Evolutionary conservation across 495 filamentous ascomycete genomes (phyloP).

Genomic region (Trichoderma reesei): DNA sequence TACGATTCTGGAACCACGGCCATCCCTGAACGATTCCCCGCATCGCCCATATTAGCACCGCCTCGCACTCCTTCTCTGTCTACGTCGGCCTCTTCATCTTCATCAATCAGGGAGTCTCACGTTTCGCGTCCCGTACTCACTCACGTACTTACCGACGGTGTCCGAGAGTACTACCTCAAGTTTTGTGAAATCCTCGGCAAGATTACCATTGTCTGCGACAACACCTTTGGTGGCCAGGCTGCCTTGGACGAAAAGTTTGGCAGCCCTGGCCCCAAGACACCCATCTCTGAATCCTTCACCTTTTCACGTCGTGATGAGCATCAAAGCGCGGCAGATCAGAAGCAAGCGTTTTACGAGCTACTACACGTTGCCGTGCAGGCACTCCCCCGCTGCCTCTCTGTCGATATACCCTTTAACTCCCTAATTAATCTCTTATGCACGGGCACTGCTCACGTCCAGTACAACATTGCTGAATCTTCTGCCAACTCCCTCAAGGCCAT

Average conservation of each 20-base stretch:
- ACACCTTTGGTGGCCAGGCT: constrained; percentile 92
- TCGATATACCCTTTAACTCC: constrained; percentile 85
- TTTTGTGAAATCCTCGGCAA: constrained; percentile 95
- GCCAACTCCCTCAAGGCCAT: constrained; percentile 91
- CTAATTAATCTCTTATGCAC: constrained; percentile 94
- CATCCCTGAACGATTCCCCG: constrained; percentile 18
- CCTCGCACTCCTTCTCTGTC: constrained; percentile 2
- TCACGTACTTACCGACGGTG: constrained; percentile 59
- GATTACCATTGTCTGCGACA: constrained; percentile 91
- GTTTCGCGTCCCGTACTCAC: constrained; percentile 67
- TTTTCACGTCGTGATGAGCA: constrained; percentile 78
- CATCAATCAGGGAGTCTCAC: constrained; percentile 40
- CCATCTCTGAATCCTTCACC: constrained; percentile 86
- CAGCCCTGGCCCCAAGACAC: constrained; percentile 78
- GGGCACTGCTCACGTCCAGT: constrained; percentile 89
- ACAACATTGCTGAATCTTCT: constrained; percentile 85
- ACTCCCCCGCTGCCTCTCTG: constrained; percentile 80
- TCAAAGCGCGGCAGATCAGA: constrained; percentile 62
- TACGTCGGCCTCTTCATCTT: neutral
- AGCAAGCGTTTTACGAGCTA: constrained; percentile 91
- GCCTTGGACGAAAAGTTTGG: constrained; percentile 91
- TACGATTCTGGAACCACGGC: constrained; percentile 23
- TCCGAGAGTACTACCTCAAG: constrained; percentile 71
- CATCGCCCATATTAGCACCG: constrained; percentile 20
- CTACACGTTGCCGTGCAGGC: constrained; percentile 94